phyloP scores from a whole-genome alignment of 371 early-diverging fungal species.

The Homolaphlyctis polyrhiza region DNA sequence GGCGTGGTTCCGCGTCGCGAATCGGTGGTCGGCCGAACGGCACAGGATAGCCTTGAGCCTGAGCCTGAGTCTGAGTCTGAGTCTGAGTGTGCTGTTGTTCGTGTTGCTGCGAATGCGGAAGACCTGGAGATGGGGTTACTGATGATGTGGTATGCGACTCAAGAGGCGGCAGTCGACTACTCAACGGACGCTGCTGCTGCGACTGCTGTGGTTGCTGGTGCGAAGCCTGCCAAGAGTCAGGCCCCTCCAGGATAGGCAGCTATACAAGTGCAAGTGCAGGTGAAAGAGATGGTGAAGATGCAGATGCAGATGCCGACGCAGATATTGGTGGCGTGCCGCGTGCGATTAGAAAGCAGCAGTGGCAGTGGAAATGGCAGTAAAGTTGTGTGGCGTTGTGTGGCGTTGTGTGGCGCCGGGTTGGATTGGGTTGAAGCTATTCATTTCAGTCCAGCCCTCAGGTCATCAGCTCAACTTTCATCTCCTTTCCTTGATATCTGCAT shows the following conservation, averaged over 20 bases:
- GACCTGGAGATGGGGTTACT: background rate
- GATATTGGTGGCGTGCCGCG: background rate
- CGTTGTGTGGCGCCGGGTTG: background rate
- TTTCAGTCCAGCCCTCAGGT: background rate
- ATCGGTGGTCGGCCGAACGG: no score
- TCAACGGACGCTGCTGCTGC: background rate
- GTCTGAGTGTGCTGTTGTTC: background rate
- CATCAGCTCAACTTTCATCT: background rate
- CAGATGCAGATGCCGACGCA: background rate
- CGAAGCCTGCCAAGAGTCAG: no score
- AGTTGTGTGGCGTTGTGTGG: background rate
- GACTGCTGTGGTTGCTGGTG: no score
- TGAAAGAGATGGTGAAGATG: background rate
- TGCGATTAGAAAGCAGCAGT: background rate
- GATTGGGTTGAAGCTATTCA: background rate
- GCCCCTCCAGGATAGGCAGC: no score
- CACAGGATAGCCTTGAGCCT: background rate
- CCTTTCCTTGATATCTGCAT: background rate
- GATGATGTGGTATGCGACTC: background rate
- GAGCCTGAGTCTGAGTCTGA: background rate
- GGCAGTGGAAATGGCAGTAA: background rate
- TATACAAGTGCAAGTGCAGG: background rate
- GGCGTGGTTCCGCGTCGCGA: background rate
- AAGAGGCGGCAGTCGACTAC: background rate
- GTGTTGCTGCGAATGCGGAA: background rate